Conservation (phyloP, 441 rosid genomes). For the Gossypium trilobum region DNA sequence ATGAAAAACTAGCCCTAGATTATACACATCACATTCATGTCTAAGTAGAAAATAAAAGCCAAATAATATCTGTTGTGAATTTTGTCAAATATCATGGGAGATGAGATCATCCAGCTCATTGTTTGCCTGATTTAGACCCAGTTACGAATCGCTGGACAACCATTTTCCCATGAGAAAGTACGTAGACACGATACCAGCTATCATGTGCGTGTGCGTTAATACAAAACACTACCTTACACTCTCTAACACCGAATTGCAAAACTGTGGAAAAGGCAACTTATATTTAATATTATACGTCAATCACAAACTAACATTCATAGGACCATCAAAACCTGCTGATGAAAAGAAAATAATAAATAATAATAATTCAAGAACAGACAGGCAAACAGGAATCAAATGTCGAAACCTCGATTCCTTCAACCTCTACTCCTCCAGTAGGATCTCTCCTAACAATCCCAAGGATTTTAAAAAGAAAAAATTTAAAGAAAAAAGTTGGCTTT, state of each 20-base stretch:
- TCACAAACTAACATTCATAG: conserved; percentile 6
- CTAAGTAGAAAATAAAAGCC: background rate
- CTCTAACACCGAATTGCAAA: background rate
- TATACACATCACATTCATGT: background rate
- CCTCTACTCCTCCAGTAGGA: background rate
- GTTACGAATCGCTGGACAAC: too few relatives aligned
- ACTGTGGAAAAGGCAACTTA: background rate
- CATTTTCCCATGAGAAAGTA: too few relatives aligned
- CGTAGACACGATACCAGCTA: too few relatives aligned
- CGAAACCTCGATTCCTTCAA: background rate
- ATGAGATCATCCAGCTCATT: background rate
- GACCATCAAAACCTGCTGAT: conserved; percentile 1
- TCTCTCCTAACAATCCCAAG: background rate
- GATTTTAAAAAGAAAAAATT: background rate
- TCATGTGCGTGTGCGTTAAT: too few relatives aligned
- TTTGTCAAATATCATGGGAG: background rate
- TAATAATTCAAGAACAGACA: background rate
- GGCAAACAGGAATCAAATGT: background rate
- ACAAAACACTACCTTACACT: too few relatives aligned
- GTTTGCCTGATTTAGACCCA: too few relatives aligned
- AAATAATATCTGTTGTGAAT: background rate
- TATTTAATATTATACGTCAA: background rate
- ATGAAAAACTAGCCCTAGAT: background rate
- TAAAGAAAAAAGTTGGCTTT: background rate
- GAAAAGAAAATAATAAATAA: conserved; percentile 7